These are phyloP conservation scores for Diphasiastrum complanatum DNA, from an alignment of 83 land plant genomes.

Conservation along the genomic window DNA sequence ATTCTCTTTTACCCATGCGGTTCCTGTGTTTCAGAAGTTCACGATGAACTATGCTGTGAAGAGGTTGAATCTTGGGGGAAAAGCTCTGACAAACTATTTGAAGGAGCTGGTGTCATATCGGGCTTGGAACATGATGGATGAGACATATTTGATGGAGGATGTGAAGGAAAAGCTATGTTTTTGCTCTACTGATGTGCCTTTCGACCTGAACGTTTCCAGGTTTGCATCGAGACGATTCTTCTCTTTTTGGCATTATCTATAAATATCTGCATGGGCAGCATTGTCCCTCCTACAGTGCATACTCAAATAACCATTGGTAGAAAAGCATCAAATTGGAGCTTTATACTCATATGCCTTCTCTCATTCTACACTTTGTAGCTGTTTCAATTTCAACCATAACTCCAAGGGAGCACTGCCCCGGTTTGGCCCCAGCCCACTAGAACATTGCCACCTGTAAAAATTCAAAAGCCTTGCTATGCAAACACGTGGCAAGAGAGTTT, in stretches of 20 bases:
- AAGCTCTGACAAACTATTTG: constrained; percentile 87
- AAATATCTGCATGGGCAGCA: too few relatives aligned
- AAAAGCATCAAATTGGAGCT: not conserved
- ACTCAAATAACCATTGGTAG: not conserved
- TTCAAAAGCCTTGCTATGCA: too few relatives aligned
- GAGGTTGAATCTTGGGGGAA: constrained; percentile 89
- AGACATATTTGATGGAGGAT: constrained; percentile 82
- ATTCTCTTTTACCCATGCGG: constrained; percentile 86
- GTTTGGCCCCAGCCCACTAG: too few relatives aligned
- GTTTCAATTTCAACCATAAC: too few relatives aligned
- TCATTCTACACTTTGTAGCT: not conserved
- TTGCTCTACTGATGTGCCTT: constrained; percentile 64
- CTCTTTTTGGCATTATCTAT: too few relatives aligned
- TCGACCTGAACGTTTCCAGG: constrained; percentile 73
- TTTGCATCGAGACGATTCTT: too few relatives aligned
- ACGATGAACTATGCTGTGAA: constrained; percentile 67
- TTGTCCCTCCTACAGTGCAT: not conserved
- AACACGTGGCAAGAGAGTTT: too few relatives aligned
- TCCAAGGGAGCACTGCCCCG: too few relatives aligned
- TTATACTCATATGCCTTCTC: not conserved
- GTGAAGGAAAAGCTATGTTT: constrained; percentile 94
- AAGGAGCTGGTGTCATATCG: constrained; percentile 94
- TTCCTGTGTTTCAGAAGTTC: constrained; percentile 76
- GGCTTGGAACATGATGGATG: constrained; percentile 83
- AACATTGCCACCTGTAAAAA: too few relatives aligned